Evolutionary conservation across 805 yeast genomes (phyloP).

Genomic region (Candida taoyuanica): DNA sequence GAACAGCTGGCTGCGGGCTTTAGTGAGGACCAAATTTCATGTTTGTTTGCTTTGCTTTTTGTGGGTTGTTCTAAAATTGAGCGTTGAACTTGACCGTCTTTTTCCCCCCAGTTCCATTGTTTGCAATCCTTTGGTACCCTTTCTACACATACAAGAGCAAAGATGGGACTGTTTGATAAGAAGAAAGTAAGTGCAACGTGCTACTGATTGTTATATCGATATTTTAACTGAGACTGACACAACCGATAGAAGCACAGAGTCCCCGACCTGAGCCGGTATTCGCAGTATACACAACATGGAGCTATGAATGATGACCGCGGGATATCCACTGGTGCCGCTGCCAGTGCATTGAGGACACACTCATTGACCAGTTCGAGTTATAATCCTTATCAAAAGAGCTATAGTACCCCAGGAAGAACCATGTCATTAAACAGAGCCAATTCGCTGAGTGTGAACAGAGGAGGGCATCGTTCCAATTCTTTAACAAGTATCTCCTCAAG

Average conservation of each 20-base stretch:
- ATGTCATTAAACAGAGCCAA: slow-evolving; percentile 13
- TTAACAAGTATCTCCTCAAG: slow-evolving; percentile 5
- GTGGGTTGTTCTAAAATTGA: no score
- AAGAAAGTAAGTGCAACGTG: slow-evolving; percentile 6
- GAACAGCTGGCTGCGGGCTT: no score
- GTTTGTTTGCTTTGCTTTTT: background rate
- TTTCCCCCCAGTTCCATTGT: no score
- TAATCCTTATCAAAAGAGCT: slow-evolving; percentile 6
- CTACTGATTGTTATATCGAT: no score
- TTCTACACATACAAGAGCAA: no score
- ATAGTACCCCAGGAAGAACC: slow-evolving; percentile 1
- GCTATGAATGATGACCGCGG: background rate
- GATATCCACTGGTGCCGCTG: slow-evolving; percentile 24
- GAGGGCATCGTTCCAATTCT: slow-evolving; percentile 12
- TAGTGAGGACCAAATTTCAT: no score
- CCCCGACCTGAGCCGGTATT: slow-evolving; percentile 36
- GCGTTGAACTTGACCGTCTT: no score
- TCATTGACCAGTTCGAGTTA: slow-evolving; percentile 20
- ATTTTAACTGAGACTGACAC: background rate
- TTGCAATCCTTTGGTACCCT: no score
- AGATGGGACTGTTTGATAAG: slow-evolving; percentile 11
- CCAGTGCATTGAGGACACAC: slow-evolving; percentile 19
- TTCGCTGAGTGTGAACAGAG: slow-evolving; percentile 11
- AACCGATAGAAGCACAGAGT: slow-evolving; percentile 20
- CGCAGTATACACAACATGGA: slow-evolving; percentile 25